Percentiles rank a stretch among this genome's conserved stretches.
phyloP scores from a whole-genome alignment of 2,329 filamentous ascomycete species.

The Stromatinia cepivora region DNA sequence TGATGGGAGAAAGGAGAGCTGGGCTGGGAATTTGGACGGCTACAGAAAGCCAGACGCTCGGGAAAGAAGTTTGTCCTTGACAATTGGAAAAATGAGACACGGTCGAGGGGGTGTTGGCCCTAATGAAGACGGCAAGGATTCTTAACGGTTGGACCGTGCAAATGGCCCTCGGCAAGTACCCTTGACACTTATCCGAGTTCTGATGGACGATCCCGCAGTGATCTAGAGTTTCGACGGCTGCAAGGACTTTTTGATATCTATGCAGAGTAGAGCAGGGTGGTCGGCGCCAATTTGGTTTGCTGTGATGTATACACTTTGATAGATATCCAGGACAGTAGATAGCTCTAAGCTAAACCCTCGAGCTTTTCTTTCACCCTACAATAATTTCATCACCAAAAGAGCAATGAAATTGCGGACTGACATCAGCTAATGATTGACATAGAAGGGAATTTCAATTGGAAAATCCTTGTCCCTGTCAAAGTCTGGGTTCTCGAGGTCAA shows the following conservation, averaged over 20 bases:
- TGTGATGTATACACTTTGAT: not conserved
- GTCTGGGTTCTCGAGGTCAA: slow-evolving; percentile 5
- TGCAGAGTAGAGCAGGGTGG: not conserved
- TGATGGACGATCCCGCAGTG: slow-evolving; percentile 19
- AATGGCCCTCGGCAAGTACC: slow-evolving; percentile 21
- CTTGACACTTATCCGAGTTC: slow-evolving; percentile 20
- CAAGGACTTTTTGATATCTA: not conserved
- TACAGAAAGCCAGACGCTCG: not conserved
- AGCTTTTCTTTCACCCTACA: not conserved
- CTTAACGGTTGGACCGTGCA: slow-evolving; percentile 21
- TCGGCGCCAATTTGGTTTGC: slow-evolving; percentile 9
- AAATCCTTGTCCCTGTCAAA: slow-evolving; percentile 15
- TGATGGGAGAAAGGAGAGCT: not conserved
- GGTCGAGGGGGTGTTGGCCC: not conserved
- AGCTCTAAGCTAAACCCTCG: not conserved
- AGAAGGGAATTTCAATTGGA: slow-evolving; percentile 5
- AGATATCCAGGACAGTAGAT: not conserved
- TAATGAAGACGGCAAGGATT: slow-evolving; percentile 12
- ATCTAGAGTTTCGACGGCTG: slow-evolving; percentile 20
- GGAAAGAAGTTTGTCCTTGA: not conserved
- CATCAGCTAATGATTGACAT: slow-evolving; percentile 8
- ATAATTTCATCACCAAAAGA: not conserved
- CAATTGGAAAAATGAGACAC: slow-evolving; percentile 13
- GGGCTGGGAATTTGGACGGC: not conserved
- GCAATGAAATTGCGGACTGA: slow-evolving; percentile 12